Conservation (phyloP, 1,284 basidiomycete genomes). For the Hymenochaete sp. region DNA sequence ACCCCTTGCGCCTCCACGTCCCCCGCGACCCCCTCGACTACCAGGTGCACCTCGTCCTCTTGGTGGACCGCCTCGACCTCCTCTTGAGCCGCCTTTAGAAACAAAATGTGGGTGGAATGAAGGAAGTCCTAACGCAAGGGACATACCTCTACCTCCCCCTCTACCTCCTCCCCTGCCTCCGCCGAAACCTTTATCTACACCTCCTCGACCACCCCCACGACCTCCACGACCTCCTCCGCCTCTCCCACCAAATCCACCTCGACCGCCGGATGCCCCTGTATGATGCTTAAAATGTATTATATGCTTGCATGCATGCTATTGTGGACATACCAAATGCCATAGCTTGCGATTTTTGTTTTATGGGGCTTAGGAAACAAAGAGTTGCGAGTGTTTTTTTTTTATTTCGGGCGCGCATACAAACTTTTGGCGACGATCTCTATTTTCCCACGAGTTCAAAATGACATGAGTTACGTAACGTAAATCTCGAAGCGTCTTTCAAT, state of each 20-base stretch:
- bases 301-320: background rate
- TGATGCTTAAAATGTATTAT: background rate
- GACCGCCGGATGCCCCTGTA: conserved; percentile 40
- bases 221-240: conserved; percentile 21
- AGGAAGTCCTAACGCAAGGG: conserved; percentile 13
- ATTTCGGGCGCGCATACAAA: no score
- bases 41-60: conserved; percentile 34
- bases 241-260: conserved; percentile 30
- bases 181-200: conserved; percentile 25
- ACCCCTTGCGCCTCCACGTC: conserved; percentile 51
- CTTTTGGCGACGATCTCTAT: background rate
- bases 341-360: conserved; percentile 5
- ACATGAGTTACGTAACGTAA: no score
- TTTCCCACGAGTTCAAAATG: no score
- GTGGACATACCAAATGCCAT: conserved; percentile 31
- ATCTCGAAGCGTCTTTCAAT: no score
- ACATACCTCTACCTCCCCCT: conserved; percentile 18
- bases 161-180: conserved; percentile 28
- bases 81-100: conserved; percentile 26
- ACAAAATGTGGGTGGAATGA: conserved; percentile 3
- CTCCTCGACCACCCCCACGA: conserved; percentile 24
- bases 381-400: conserved; percentile 3
- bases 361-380: background rate
- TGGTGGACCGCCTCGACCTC: conserved; percentile 26
- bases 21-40: conserved; percentile 34